These are phyloP conservation scores for Suillus brevipes DNA, from an alignment of 768 basidiomycete species.

Conservation along the genomic window DNA sequence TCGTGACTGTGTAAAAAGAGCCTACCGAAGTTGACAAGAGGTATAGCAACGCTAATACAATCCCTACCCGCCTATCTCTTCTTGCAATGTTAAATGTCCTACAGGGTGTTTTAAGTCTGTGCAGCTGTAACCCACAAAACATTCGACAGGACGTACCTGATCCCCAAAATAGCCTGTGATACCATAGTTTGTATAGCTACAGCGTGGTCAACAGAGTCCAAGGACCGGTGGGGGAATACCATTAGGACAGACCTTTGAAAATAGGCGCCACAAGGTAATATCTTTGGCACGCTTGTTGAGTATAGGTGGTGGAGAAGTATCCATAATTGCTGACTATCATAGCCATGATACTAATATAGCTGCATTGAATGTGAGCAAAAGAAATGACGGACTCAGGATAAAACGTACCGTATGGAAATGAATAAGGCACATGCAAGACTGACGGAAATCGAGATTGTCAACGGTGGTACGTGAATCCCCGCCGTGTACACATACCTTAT, in stretches of 20 bases:
- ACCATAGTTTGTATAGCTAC: constrained; percentile 52
- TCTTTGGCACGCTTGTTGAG: constrained; percentile 40
- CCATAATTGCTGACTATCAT: constrained; percentile 57
- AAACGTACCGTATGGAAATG: constrained; percentile 31
- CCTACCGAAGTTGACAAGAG: neutral
- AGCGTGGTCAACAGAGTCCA: neutral
- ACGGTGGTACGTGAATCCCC: neutral
- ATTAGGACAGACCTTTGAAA: constrained; percentile 53
- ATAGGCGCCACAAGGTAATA: constrained; percentile 55
- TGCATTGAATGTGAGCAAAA: constrained; percentile 8
- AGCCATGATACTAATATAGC: constrained; percentile 44
- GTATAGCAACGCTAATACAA: neutral
- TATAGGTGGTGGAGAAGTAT: constrained; percentile 56
- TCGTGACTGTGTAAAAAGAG: neutral
- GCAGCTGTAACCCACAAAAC: constrained; percentile 25
- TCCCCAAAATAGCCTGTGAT: constrained; percentile 63
- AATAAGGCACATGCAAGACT: constrained; percentile 31
- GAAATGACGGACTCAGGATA: neutral
- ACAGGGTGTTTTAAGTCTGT: neutral
- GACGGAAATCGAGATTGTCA: neutral
- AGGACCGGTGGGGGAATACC: neutral
- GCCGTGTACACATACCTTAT: constrained; percentile 23
- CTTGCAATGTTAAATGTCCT: neutral
- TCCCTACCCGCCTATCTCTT: neutral
- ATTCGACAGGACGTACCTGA: constrained; percentile 47